These are phyloP conservation scores for Zarea fungicola DNA, from an alignment of 2,329 filamentous ascomycete genomes.

Conservation along the genomic window DNA sequence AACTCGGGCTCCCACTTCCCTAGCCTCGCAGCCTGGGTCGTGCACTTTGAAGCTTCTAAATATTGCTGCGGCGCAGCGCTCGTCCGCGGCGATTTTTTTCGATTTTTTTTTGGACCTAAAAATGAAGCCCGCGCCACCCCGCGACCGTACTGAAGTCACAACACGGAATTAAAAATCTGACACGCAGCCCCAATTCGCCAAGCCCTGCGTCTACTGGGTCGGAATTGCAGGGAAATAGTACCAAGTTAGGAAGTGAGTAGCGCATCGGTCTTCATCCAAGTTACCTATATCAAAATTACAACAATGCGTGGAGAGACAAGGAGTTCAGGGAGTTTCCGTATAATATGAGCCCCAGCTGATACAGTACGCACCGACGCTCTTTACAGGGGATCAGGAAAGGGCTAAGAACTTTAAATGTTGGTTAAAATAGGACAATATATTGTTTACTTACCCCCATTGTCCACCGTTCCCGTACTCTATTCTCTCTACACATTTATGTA, in stretches of 20 bases:
- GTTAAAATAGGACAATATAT: conserved; percentile 3
- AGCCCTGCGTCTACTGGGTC: neutral
- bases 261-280: neutral
- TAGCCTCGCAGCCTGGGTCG: too few relatives aligned
- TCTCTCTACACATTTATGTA: neutral
- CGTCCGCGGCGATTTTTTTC: too few relatives aligned
- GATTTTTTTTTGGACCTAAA: too few relatives aligned
- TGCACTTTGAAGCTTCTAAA: too few relatives aligned
- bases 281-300: conserved; percentile 1
- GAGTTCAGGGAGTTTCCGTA: neutral
- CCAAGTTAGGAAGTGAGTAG: conserved; percentile 1
- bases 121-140: too few relatives aligned
- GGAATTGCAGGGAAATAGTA: neutral
- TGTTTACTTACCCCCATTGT: neutral
- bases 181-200: neutral
- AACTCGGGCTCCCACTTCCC: too few relatives aligned
- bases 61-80: too few relatives aligned
- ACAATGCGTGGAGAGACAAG: neutral
- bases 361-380: too few relatives aligned
- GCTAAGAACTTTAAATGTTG: neutral
- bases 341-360: neutral
- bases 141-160: too few relatives aligned
- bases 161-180: conserved; percentile 1
- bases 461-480: neutral
- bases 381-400: too few relatives aligned